A percentile compares a stretch with the other conserved stretches of the same genome.
phyloP scores from a whole-genome alignment of 305 asterid genomes.

The Solanum hybrid region DNA sequence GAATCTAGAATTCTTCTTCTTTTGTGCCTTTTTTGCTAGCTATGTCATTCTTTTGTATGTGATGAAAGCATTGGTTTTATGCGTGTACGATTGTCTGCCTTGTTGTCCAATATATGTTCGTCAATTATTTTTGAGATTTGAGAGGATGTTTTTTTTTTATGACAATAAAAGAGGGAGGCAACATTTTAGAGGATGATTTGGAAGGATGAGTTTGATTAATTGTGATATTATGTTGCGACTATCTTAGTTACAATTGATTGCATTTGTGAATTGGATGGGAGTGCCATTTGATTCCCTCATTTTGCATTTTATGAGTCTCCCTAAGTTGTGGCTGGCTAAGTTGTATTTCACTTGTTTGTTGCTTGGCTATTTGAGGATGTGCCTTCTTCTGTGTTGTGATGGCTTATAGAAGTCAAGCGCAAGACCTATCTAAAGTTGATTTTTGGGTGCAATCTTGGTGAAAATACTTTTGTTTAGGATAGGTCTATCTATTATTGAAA shows the following conservation, averaged over 20 bases:
- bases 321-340: background rate
- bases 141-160: background rate
- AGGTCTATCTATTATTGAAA: background rate
- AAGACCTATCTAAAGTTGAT: background rate
- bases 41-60: background rate
- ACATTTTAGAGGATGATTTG: background rate
- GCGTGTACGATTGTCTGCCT: background rate
- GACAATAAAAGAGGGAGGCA: background rate
- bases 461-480: background rate
- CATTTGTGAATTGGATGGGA: background rate
- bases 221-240: background rate
- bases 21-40: background rate
- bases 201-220: background rate
- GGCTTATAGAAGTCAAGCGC: background rate
- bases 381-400: background rate
- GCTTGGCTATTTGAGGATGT: background rate
- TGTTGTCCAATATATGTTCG: background rate
- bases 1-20: background rate
- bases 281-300: background rate
- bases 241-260: background rate
- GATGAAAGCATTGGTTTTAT: background rate
- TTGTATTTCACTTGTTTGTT: background rate
- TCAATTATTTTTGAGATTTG: background rate
- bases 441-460: background rate
- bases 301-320: background rate